A percentile compares a stretch with the other conserved stretches of the same genome.
These are phyloP conservation scores for Fraxinus sp. DNA, from an alignment of 305 asterid genomes.

Conservation along the genomic window DNA sequence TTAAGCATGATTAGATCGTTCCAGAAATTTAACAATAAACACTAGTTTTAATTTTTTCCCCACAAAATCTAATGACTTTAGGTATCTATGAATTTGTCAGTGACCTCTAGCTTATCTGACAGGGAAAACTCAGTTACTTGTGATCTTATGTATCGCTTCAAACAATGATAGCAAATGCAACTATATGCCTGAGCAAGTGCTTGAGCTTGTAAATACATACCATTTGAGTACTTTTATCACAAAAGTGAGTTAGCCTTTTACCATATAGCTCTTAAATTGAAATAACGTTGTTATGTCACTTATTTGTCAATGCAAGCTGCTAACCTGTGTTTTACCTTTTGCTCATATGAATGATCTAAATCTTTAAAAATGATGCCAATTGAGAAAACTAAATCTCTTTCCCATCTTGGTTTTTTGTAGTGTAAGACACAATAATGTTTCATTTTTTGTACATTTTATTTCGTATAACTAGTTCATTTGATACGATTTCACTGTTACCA, in stretches of 20 bases:
- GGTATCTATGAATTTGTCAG: too few species aligned
- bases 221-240: slow-evolving; percentile 82
- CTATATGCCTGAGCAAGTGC: slow-evolving; percentile 48
- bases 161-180: slow-evolving; percentile 36
- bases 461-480: not conserved
- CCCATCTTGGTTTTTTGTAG: not conserved
- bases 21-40: too few species aligned
- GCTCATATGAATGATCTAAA: not conserved
- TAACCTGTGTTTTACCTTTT: not conserved
- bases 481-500: not conserved
- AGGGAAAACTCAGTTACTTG: slow-evolving; percentile 49
- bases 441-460: not conserved
- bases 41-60: too few species aligned
- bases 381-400: not conserved
- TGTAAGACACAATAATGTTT: not conserved
- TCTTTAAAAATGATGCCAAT: not conserved
- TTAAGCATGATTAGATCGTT: too few species aligned
- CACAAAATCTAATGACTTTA: too few species aligned
- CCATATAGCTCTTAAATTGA: not conserved
- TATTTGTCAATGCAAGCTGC: not conserved
- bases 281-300: not conserved
- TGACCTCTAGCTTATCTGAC: not conserved
- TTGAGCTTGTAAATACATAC: slow-evolving; percentile 62
- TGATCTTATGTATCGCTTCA: slow-evolving; percentile 57
- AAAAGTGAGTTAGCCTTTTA: slow-evolving; percentile 39